These are phyloP conservation scores for Verticillium nubilum DNA, from an alignment of 2,329 filamentous ascomycete species.

Conservation along the genomic window DNA sequence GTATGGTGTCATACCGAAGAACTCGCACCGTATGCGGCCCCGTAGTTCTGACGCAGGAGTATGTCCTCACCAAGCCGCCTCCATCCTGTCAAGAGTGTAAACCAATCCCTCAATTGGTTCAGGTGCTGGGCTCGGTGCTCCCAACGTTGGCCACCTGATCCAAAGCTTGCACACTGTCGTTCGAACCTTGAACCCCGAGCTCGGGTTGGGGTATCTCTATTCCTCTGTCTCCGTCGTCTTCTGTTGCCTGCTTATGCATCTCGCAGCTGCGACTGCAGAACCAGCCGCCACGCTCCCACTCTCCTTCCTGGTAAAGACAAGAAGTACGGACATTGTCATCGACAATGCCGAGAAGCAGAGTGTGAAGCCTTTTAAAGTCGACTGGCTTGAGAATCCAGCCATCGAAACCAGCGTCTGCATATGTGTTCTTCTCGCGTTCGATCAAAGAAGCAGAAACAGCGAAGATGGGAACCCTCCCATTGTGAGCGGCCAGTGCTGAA, in stretches of 20 bases:
- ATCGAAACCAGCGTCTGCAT: conserved; percentile 76
- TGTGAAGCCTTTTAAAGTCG: conserved; percentile 68
- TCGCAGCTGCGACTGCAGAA: conserved; percentile 36
- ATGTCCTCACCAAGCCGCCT: no score
- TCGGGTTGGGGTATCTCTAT: background rate
- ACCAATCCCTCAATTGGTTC: no score
- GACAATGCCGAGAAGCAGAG: conserved; percentile 64
- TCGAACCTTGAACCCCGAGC: background rate
- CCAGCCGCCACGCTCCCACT: conserved; percentile 88
- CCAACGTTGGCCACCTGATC: no score
- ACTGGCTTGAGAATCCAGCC: conserved; percentile 90
- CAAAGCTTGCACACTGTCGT: no score
- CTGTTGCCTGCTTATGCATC: background rate
- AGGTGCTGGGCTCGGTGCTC: no score
- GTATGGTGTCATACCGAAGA: no score
- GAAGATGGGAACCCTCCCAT: conserved; percentile 72
- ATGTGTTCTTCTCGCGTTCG: conserved; percentile 62
- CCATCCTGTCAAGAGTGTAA: no score
- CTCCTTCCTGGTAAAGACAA: conserved; percentile 64
- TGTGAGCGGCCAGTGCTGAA: conserved; percentile 52
- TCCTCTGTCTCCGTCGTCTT: background rate
- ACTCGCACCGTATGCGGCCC: no score
- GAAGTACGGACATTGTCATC: conserved; percentile 50
- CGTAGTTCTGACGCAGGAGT: no score
- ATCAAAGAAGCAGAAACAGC: conserved; percentile 79